Percentiles rank a stretch among this genome's conserved stretches.
Conservation (phyloP, 2,329 filamentous ascomycete species). For the Tympanopsis confertula region DNA sequence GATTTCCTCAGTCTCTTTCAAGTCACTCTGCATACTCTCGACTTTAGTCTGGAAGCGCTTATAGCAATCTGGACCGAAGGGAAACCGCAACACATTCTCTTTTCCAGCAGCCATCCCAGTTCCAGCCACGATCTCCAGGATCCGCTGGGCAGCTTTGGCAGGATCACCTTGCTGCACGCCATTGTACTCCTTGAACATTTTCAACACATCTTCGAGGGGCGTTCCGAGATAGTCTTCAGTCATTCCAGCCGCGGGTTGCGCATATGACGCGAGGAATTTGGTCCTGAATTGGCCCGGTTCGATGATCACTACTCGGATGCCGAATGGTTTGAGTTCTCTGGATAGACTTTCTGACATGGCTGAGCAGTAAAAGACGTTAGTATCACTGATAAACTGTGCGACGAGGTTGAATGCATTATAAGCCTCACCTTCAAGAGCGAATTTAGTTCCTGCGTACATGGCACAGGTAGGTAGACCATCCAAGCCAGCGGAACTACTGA, state of each 20-base stretch:
- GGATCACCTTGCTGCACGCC: constrained; percentile 13
- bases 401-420: too few relatives aligned
- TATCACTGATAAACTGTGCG: not conserved
- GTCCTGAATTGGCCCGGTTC: constrained; percentile 14
- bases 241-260: constrained; percentile 8
- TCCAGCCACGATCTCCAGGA: constrained; percentile 13
- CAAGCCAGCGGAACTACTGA: constrained; percentile 11
- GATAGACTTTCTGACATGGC: constrained; percentile 12
- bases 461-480: constrained; percentile 9
- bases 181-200: constrained; percentile 5
- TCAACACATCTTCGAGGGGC: constrained; percentile 4
- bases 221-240: constrained; percentile 9
- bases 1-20: constrained; percentile 4
- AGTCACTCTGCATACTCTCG: constrained; percentile 6
- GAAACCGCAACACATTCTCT: constrained; percentile 10
- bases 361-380: constrained; percentile 3
- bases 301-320: constrained; percentile 12
- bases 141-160: constrained; percentile 10
- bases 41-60: constrained; percentile 9
- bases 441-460: constrained; percentile 14
- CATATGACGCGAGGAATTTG: constrained; percentile 9
- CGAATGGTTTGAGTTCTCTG: constrained; percentile 11
- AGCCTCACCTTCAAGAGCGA: constrained; percentile 13
- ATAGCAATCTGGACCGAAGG: constrained; percentile 13
- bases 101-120: constrained; percentile 12